Base-by-base conservation (phyloP, 2,329 filamentous ascomycete genomes). In the Cercospora sp. region DNA sequence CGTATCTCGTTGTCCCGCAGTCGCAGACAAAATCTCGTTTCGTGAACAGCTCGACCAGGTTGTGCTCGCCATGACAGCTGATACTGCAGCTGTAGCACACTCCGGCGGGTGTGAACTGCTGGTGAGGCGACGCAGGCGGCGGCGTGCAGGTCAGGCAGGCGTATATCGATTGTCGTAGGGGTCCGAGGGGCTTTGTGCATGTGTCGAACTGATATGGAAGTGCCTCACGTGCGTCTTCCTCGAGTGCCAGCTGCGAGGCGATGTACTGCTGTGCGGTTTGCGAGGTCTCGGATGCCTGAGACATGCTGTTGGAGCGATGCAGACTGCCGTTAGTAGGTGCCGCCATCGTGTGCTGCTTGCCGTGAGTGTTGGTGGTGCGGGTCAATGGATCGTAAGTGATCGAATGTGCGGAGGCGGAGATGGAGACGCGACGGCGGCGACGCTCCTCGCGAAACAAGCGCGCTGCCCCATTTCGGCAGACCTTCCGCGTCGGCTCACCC, bases 81-180 rank as follows among this genome's bases (percentile, higher is more conserved):
- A 99, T 93, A 6, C 94, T 97, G 82, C 95, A 99, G 23, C 94
- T 92, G 76, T 99, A 99, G 84, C 95, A 99, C 66, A 99, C 88
- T 28, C 92, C 95, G 3, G 94, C 95, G 6, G 90, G 84, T 7
- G 83, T 87, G 78, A 90, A 91, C 0, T 89, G 82, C 60, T 89
- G 88, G 53, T 86, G 83, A 1, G 85, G 77, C 55, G 87, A 86
- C 2, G 84, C 75, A 1, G 93, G 91, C 8, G 91, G 88, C 8
- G 95, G 93, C 70, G 93, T 96, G 83, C 95, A 99, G 10, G 94
- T 98, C 57, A 98, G 81, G 74, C 95, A 99, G 53, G 95, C 92
- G 75, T 97, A 99, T 20, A 98, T 87, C 57, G 86, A 91, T 79
- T 99, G 95, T 63, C 93, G 90, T 16, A 99, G 84, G 7, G 93